These are phyloP conservation scores for Sarocladium strictum DNA, from an alignment of 2,329 filamentous ascomycete genomes.

Conservation along the genomic window DNA sequence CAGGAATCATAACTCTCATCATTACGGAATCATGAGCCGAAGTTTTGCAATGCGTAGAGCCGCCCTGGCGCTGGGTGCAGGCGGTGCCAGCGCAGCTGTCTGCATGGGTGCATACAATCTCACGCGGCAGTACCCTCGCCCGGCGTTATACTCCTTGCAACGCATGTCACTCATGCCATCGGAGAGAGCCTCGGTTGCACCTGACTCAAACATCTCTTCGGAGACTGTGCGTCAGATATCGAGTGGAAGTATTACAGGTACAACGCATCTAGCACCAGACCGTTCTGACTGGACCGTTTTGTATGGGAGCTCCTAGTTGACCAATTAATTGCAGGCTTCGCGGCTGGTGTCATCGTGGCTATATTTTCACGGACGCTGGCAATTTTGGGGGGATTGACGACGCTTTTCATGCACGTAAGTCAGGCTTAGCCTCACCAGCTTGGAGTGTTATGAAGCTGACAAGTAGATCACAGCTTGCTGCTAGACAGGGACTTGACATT, in stretches of 20 bases:
- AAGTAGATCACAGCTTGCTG: slow-evolving; percentile 32
- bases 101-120: slow-evolving; percentile 7
- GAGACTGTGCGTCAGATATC: slow-evolving; percentile 43
- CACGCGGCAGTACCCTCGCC: not conserved
- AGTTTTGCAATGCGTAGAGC: slow-evolving; percentile 1
- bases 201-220: slow-evolving; percentile 17
- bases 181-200: slow-evolving; percentile 12
- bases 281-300: no score
- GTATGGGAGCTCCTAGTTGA: no score
- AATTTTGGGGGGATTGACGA: slow-evolving; percentile 57
- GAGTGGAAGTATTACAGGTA: slow-evolving; percentile 48
- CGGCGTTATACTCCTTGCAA: not conserved
- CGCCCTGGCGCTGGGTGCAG: slow-evolving; percentile 1
- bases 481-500: slow-evolving; percentile 36
- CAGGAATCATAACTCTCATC: no score
- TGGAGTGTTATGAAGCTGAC: not conserved
- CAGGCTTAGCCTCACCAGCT: not conserved
- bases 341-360: slow-evolving; percentile 59
- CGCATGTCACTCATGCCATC: slow-evolving; percentile 3
- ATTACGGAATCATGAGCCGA: slow-evolving; percentile 1
- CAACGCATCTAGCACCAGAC: no score
- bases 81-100: not conserved
- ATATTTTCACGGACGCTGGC: slow-evolving; percentile 67
- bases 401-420: slow-evolving; percentile 58
- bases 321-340: slow-evolving; percentile 41